Evolutionary conservation across 208 protist genomes (phyloP).

Genomic region (Acanthamoeba rhysodes): DNA sequence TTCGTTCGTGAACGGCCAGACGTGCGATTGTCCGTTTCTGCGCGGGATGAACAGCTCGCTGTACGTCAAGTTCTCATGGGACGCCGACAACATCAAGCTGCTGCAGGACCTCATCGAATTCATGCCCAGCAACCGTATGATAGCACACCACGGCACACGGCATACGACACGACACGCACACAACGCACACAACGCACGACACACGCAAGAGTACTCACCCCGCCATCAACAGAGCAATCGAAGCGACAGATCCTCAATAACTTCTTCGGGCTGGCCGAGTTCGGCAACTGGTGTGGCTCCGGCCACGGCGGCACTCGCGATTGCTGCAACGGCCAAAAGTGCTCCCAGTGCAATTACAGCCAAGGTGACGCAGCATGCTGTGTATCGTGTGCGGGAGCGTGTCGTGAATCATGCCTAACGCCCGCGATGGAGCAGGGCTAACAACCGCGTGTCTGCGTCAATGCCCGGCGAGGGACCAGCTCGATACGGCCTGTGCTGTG

Average conservation of each 20-base stretch:
- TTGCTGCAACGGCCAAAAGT: slow-evolving; percentile 27
- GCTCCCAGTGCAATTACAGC: slow-evolving; percentile 11
- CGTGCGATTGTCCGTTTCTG: neutral
- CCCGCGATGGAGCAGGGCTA: neutral
- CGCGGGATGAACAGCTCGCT: slow-evolving; percentile 2
- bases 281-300: slow-evolving; percentile 57
- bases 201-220: neutral
- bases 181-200: too few relatives aligned
- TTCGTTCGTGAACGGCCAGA: neutral
- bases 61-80: slow-evolving; percentile 9
- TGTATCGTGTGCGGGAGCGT: too few relatives aligned
- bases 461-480: neutral
- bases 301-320: slow-evolving; percentile 33
- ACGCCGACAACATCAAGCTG: neutral
- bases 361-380: neutral
- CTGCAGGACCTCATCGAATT: neutral
- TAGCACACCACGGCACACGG: too few relatives aligned
- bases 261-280: slow-evolving; percentile 43
- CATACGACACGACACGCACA: too few relatives aligned
- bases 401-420: too few relatives aligned
- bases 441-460: neutral
- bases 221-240: neutral
- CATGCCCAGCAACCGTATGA: neutral
- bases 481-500: neutral
- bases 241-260: slow-evolving; percentile 12